Base-by-base conservation (phyloP, 2,329 filamentous ascomycete species). In the Ascosphaera apis region DNA sequence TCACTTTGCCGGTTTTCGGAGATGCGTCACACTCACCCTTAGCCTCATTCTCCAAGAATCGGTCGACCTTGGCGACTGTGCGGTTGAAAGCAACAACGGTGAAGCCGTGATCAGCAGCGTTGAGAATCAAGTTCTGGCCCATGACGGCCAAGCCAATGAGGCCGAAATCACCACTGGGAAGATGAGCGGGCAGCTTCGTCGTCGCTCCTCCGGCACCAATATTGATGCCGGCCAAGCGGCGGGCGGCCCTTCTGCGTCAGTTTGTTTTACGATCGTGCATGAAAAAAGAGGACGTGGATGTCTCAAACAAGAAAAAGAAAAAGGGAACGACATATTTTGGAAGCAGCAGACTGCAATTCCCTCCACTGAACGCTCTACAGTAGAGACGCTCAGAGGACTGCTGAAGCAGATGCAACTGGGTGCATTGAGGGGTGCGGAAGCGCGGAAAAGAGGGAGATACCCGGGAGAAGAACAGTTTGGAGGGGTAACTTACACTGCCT, bases 81-180 rank as follows among this genome's bases (percentile, higher is more conserved):
- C 88, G 80, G 77, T 98, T 98, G 75, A 79, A 98, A 49, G 86
- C 88, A 62, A 86, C 79, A 54, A 98, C 81, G 57, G 82, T 95
- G 73, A 91, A 95, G 54, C 84, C 78, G 52, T 86, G 73, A 60
- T 88, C 80, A 51, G 80, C 80, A 65, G 76, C 80, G 62, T 88
- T 88, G 54, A 88, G 62, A 59, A 88, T 84, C 62, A 88, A 65
- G 66, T 86, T 88, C 67, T 84, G 76, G 58, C 63, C 63, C 77
- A 88, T 88, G 62, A 88, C 80, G 65, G 80, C 80, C 66, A 88
- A 69, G 71, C 80, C 80, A 58, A 88, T 86, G 55, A 88, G 77
- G 68, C 80, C 80, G 62, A 88, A 75, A 73, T 88, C 79, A 72
- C 73, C 74, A 64, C 76, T 81, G 46, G 54, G 54, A 50, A 50